Conservation (phyloP, 345 rosid species). For the Eutrema yunnanense region DNA sequence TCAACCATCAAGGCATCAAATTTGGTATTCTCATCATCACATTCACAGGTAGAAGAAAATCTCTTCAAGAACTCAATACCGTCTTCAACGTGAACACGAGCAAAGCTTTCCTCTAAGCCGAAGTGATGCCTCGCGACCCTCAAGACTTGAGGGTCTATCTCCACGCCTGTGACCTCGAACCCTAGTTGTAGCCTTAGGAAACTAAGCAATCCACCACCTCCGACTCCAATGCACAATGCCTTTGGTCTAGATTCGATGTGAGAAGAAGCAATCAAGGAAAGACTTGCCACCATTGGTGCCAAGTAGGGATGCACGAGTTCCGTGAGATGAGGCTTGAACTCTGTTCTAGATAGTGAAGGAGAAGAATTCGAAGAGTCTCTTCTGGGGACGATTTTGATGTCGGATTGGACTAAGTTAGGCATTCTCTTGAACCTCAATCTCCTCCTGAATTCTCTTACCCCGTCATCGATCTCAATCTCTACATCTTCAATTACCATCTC, state of each 20-base stretch:
- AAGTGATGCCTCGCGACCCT: slow-evolving; percentile 56
- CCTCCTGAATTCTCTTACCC: slow-evolving; percentile 56
- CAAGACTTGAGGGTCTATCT: slow-evolving; percentile 61
- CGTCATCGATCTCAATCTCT: slow-evolving; percentile 31
- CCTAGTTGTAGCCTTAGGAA: slow-evolving; percentile 49
- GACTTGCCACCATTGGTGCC: slow-evolving; percentile 70
- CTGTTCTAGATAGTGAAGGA: slow-evolving; percentile 27
- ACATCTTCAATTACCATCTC: slow-evolving; percentile 87
- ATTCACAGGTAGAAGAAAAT: slow-evolving; percentile 8
- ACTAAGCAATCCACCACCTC: slow-evolving; percentile 79
- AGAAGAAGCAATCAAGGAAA: slow-evolving; percentile 35
- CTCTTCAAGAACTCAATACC: slow-evolving; percentile 49
- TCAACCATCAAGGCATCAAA: slow-evolving; percentile 87
- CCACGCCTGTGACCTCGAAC: slow-evolving; percentile 65
- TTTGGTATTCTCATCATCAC: background rate
- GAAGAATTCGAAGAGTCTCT: background rate
- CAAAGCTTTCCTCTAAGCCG: slow-evolving; percentile 52
- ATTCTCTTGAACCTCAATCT: slow-evolving; percentile 81
- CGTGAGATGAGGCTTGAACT: slow-evolving; percentile 38
- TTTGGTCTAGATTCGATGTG: slow-evolving; percentile 38
- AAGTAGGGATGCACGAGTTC: slow-evolving; percentile 72
- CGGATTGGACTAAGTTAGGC: slow-evolving; percentile 77
- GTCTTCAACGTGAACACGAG: slow-evolving; percentile 40
- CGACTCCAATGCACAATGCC: slow-evolving; percentile 75
- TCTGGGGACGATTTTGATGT: slow-evolving; percentile 39